Conservation (phyloP, 2,329 filamentous ascomycete species). For the Beauveria rudraprayagi region DNA sequence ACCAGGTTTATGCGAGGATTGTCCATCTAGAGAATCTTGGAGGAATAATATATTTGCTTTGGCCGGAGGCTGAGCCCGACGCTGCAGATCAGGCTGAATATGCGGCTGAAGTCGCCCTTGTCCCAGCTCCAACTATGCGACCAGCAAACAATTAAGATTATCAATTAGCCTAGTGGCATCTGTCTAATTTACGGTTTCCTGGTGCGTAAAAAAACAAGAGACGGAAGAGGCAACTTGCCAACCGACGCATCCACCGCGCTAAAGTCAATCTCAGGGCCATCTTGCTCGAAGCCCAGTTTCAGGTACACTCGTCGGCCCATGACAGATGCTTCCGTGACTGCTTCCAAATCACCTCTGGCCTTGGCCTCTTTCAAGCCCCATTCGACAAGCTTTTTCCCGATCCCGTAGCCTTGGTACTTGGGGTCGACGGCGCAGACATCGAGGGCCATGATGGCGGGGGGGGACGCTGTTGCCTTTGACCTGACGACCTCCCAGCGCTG, state of each 20-base stretch:
- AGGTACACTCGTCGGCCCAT: conserved; percentile 41
- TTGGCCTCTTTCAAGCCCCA: conserved; percentile 39
- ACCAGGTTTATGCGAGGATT: too few species aligned
- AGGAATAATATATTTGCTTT: too few species aligned
- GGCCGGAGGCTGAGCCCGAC: too few species aligned
- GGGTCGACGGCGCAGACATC: conserved; percentile 47
- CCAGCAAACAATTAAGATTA: too few species aligned
- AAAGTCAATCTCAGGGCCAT: conserved; percentile 34
- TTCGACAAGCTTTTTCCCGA: conserved; percentile 36
- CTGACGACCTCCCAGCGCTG: conserved; percentile 33
- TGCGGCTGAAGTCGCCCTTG: too few species aligned
- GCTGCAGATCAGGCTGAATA: too few species aligned
- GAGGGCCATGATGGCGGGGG: conserved; percentile 41
- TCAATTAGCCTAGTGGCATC: too few species aligned
- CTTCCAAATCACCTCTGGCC: conserved; percentile 32
- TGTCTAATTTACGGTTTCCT: neutral
- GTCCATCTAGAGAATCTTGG: too few species aligned
- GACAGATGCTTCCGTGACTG: conserved; percentile 36
- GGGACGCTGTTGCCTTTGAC: conserved; percentile 28
- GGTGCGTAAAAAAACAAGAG: conserved; percentile 41
- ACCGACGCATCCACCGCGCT: conserved; percentile 33
- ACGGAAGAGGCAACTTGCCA: conserved; percentile 25
- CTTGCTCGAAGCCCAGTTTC: conserved; percentile 37
- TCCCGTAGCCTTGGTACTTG: conserved; percentile 40
- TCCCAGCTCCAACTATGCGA: too few species aligned